Conservation (phyloP, 352 stramenopile species). For the Phytopythium helicoides region DNA sequence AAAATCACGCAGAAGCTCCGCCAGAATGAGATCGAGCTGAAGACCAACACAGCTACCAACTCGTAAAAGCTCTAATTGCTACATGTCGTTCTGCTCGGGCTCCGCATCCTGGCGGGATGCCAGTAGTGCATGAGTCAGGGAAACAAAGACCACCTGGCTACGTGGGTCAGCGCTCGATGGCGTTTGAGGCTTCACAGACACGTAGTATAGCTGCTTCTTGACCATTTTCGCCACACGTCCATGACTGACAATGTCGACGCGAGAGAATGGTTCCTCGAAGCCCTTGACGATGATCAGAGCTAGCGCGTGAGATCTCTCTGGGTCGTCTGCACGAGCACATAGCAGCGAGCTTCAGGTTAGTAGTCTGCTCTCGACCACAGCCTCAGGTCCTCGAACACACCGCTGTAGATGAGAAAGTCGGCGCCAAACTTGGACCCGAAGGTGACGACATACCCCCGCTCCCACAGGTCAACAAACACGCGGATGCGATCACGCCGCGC, state of each 20-base stretch:
- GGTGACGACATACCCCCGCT: conserved; percentile 58
- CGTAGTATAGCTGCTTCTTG: conserved; percentile 61
- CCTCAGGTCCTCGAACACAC: too few species aligned
- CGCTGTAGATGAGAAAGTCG: conserved; percentile 78
- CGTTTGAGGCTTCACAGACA: conserved; percentile 21
- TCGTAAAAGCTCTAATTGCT: conserved; percentile 2
- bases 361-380: too few species aligned
- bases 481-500: conserved; percentile 23
- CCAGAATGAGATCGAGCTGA: conserved; percentile 69
- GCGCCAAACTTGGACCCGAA: conserved; percentile 82
- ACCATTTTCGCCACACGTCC: conserved; percentile 75
- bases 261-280: conserved; percentile 34
- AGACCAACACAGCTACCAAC: conserved; percentile 11
- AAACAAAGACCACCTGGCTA: conserved; percentile 47
- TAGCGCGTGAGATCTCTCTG: conserved; percentile 38
- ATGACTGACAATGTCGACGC: conserved; percentile 56
- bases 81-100: neutral
- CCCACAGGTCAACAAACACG: conserved; percentile 72
- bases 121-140: conserved; percentile 57
- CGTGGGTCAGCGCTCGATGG: neutral
- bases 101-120: conserved; percentile 32
- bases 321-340: conserved; percentile 28
- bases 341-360: too few species aligned
- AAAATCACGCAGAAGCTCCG: conserved; percentile 71
- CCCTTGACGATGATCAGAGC: conserved; percentile 52